Percentiles rank a stretch among this genome's conserved stretches.
Evolutionary conservation across 495 filamentous ascomycete species (phyloP).

Genomic region (Evernia prunastri): DNA sequence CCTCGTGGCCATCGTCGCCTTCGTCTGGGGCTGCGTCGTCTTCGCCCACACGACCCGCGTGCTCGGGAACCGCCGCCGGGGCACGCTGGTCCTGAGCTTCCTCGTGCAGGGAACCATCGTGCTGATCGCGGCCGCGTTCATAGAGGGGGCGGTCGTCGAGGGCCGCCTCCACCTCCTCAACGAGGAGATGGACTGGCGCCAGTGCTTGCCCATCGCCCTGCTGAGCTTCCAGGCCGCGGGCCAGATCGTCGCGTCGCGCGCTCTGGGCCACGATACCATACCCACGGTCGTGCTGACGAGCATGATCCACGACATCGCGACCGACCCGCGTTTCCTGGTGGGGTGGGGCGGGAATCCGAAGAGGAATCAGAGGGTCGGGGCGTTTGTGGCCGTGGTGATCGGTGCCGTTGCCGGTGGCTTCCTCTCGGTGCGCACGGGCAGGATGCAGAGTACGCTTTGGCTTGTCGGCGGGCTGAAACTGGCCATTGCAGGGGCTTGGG

Average conservation of each 20-base stretch:
- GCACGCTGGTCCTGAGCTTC: slow-evolving; percentile 50
- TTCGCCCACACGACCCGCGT: slow-evolving; percentile 36
- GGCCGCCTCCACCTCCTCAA: slow-evolving; percentile 29
- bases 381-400: slow-evolving; percentile 51
- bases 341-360: slow-evolving; percentile 47
- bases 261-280: slow-evolving; percentile 59
- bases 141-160: slow-evolving; percentile 45
- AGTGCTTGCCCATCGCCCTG: slow-evolving; percentile 53
- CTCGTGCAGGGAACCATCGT: slow-evolving; percentile 47
- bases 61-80: slow-evolving; percentile 39
- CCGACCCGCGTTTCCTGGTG: slow-evolving; percentile 47
- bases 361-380: slow-evolving; percentile 55
- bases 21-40: slow-evolving; percentile 47
- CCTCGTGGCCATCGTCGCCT: slow-evolving; percentile 47
- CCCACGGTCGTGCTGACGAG: slow-evolving; percentile 66
- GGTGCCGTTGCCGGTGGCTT: slow-evolving; percentile 59
- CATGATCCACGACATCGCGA: slow-evolving; percentile 62
- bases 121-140: slow-evolving; percentile 50
- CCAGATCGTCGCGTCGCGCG: slow-evolving; percentile 55
- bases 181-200: slow-evolving; percentile 34
- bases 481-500: slow-evolving; percentile 37
- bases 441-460: slow-evolving; percentile 50
- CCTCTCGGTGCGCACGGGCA: slow-evolving; percentile 41
- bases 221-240: slow-evolving; percentile 66
- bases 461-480: slow-evolving; percentile 51